These are phyloP conservation scores for Schwanniomyces etchellsii DNA, from an alignment of 1,139 yeast species.

Conservation along the genomic window DNA sequence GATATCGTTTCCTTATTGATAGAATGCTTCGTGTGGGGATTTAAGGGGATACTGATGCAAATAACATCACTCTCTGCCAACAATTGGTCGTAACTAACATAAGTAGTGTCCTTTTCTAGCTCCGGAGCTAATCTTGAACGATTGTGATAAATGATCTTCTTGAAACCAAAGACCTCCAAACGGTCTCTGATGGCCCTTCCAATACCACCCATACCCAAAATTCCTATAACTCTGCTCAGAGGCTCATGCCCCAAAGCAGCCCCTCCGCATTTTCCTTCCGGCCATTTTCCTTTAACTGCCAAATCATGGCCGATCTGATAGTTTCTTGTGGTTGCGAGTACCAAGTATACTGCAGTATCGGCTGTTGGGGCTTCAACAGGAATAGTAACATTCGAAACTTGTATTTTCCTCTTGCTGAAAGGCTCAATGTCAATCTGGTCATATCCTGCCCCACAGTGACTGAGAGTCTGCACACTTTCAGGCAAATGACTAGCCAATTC, in stretches of 20 bases:
- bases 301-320: slow-evolving; percentile 42
- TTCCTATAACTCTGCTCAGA: slow-evolving; percentile 55
- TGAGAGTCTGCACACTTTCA: slow-evolving; percentile 51
- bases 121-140: slow-evolving; percentile 49
- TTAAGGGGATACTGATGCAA: slow-evolving; percentile 59
- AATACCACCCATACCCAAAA: slow-evolving; percentile 74
- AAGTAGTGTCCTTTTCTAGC: slow-evolving; percentile 52
- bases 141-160: slow-evolving; percentile 54
- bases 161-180: slow-evolving; percentile 60
- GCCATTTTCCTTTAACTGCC: slow-evolving; percentile 58
- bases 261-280: slow-evolving; percentile 21
- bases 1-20: slow-evolving; percentile 45
- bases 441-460: slow-evolving; percentile 92
- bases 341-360: slow-evolving; percentile 64
- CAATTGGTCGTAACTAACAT: slow-evolving; percentile 53
- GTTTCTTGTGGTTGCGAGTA: slow-evolving; percentile 65
- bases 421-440: slow-evolving; percentile 68
- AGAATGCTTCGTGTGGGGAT: slow-evolving; percentile 52
- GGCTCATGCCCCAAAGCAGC: slow-evolving; percentile 43
- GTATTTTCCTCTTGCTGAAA: slow-evolving; percentile 46
- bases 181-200: slow-evolving; percentile 65
- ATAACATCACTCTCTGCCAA: slow-evolving; percentile 51
- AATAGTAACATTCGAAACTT: slow-evolving; percentile 66
- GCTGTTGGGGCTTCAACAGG: slow-evolving; percentile 81
- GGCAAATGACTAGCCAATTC: slow-evolving; percentile 65